A percentile compares a stretch with the other conserved stretches of the same genome.
Evolutionary conservation across 257 asterid genomes (phyloP).

Genomic region (Verbascum thapsus): DNA sequence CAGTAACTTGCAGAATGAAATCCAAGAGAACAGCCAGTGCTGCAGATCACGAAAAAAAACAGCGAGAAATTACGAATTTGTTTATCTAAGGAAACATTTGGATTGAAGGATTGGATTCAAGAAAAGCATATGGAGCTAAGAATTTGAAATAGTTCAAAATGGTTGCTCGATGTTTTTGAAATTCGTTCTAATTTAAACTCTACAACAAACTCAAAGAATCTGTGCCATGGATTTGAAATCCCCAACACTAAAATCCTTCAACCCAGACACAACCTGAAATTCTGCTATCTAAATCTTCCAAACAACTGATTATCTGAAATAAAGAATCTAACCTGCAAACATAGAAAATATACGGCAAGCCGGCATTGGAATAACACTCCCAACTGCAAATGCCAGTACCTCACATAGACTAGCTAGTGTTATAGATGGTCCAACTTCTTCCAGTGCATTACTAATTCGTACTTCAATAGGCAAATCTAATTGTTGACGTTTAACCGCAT

Average conservation of each 20-base stretch:
- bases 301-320: too few relatives aligned
- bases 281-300: too few relatives aligned
- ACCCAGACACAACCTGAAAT: too few relatives aligned
- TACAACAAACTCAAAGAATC: too few relatives aligned
- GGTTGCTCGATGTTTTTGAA: too few relatives aligned
- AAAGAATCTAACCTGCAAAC: slow-evolving; percentile 77
- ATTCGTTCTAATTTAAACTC: too few relatives aligned
- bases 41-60: slow-evolving; percentile 42
- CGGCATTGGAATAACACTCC: slow-evolving; percentile 97
- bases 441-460: slow-evolving; percentile 93
- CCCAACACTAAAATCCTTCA: too few relatives aligned
- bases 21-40: slow-evolving; percentile 98
- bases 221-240: too few relatives aligned
- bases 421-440: slow-evolving; percentile 97
- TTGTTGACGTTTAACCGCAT: slow-evolving; percentile 95
- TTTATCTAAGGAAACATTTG: neutral
- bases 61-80: slow-evolving; percentile 1
- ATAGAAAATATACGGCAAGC: slow-evolving; percentile 97
- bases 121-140: too few relatives aligned
- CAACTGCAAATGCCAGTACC: slow-evolving; percentile 99
- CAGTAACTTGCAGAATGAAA: slow-evolving; percentile 96
- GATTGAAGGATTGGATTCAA: too few relatives aligned
- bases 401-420: slow-evolving; percentile 94
- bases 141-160: too few relatives aligned
- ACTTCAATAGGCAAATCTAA: slow-evolving; percentile 93